Base-by-base conservation (phyloP, 305 asterid genomes). In the Fraxinus nigra region DNA sequence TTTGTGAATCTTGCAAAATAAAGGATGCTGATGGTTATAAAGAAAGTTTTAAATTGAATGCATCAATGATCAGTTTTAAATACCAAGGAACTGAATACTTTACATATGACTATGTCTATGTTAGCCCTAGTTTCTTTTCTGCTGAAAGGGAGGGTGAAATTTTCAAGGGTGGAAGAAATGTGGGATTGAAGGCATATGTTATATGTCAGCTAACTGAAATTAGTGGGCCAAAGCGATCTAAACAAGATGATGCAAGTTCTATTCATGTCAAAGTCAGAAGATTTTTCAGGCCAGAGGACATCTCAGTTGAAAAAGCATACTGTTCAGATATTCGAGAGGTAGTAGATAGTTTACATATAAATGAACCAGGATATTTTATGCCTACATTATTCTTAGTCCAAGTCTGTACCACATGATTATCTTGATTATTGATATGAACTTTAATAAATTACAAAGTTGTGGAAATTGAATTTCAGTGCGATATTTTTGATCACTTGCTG, bases 271-370 rank as follows among this genome's bases (percentile, higher is more conserved):
- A 92, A 88, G 90, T 91, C 78, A 91, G 97, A 79, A 92, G 95
- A 80, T 96, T 93, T 86, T 94, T 88, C 89, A 88, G 97, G 77
- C 98, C 98, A 7, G 99, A 94, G 87, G 98, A 94, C 76, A 78
- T 93, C 48, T 96, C 98, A 10, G 80, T 76, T 5, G 95, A 90
- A 76, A 96, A 93, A 89, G 98, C 98, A 28, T 96, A 90, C 90
- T 83, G 89, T 34, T 94, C 98, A 8, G 95, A 96, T 88, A 89
- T 96, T 73, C 92, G 94, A 80, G 99, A 96, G 99, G 99, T 94
- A 85, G 67, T 30, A 78, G 20, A 85, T 79, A 75, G 82, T 48
- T 79, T 67, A 59, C 63, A 46, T 40, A 75, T 59, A 30, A 70
- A 81, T 6, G 1, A 32, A 51, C 48, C 40, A 33, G 78, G 75